These are phyloP conservation scores for Fusarium tanahbumbuense DNA, from an alignment of 2,329 filamentous ascomycete genomes.

Conservation along the genomic window DNA sequence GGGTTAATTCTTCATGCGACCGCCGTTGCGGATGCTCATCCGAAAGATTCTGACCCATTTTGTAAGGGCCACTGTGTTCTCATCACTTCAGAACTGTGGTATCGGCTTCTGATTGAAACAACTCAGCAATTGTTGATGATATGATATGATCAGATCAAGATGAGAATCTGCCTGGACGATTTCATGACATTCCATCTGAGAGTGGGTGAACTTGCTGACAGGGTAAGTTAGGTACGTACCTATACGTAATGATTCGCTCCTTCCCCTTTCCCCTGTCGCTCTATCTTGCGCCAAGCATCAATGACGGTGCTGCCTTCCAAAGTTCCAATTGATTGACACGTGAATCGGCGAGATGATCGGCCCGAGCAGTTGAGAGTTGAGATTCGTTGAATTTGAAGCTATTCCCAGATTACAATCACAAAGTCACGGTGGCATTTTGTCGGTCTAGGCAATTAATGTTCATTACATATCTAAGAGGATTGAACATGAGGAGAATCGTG, in stretches of 20 bases:
- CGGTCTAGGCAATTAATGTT: neutral
- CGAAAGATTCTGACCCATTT: constrained; percentile 66
- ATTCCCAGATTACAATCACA: constrained; percentile 16
- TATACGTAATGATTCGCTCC: constrained; percentile 33
- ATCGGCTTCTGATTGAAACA: neutral
- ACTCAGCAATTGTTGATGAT: constrained; percentile 19
- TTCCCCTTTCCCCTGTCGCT: constrained; percentile 28
- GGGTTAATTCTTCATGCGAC: constrained; percentile 64
- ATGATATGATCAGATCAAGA: constrained; percentile 30
- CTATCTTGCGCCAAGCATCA: constrained; percentile 7
- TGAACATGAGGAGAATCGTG: neutral
- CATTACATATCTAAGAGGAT: neutral
- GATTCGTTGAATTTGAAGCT: constrained; percentile 14
- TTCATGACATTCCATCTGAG: constrained; percentile 41
- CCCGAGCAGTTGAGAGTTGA: neutral
- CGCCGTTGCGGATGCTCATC: constrained; percentile 57
- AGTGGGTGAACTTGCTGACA: constrained; percentile 38
- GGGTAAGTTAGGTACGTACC: constrained; percentile 41
- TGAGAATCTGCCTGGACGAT: constrained; percentile 28
- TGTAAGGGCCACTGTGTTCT: constrained; percentile 40
- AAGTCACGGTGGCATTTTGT: neutral
- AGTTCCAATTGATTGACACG: constrained; percentile 7
- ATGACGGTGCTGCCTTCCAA: neutral
- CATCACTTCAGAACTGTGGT: constrained; percentile 38
- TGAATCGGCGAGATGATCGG: constrained; percentile 20